A percentile compares a stretch with the other conserved stretches of the same genome.
Conservation (phyloP, 2,329 filamentous ascomycete species). For the Talaromyces sp. region DNA sequence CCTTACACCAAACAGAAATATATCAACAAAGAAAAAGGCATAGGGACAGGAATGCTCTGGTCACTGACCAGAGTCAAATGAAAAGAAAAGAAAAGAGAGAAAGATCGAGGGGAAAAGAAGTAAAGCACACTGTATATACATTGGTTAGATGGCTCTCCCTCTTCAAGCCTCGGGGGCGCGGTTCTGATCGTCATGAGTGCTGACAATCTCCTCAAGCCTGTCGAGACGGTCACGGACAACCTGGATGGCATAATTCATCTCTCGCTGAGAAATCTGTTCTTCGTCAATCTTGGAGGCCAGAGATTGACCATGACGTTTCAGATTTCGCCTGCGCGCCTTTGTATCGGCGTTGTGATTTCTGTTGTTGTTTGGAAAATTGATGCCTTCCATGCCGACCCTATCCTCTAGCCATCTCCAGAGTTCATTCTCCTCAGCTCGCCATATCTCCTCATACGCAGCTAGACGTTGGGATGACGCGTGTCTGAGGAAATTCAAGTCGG, state of each 20-base stretch:
- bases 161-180: conserved; percentile 10
- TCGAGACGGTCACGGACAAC: conserved; percentile 83
- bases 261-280: conserved; percentile 68
- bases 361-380: conserved; percentile 39
- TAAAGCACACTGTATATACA: neutral
- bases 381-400: conserved; percentile 68
- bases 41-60: neutral
- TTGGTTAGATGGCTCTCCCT: neutral
- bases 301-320: conserved; percentile 40
- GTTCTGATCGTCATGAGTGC: conserved; percentile 50
- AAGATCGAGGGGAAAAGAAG: neutral
- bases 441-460: conserved; percentile 89
- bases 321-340: conserved; percentile 37
- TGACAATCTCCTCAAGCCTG: conserved; percentile 71
- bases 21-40: conserved; percentile 8
- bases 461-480: conserved; percentile 62
- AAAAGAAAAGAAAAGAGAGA: neutral
- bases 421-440: conserved; percentile 81
- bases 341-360: conserved; percentile 40
- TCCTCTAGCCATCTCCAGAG: conserved; percentile 94
- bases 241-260: conserved; percentile 76
- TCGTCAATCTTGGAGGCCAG: conserved; percentile 60
- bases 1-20: conserved; percentile 4
- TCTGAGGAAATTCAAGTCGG: conserved; percentile 40
- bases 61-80: conserved; percentile 6